Evolutionary conservation across 106 monocot species (phyloP), one percentile per base, ranked within the genome.

Genomic region (Ottelia alismoides): DNA sequence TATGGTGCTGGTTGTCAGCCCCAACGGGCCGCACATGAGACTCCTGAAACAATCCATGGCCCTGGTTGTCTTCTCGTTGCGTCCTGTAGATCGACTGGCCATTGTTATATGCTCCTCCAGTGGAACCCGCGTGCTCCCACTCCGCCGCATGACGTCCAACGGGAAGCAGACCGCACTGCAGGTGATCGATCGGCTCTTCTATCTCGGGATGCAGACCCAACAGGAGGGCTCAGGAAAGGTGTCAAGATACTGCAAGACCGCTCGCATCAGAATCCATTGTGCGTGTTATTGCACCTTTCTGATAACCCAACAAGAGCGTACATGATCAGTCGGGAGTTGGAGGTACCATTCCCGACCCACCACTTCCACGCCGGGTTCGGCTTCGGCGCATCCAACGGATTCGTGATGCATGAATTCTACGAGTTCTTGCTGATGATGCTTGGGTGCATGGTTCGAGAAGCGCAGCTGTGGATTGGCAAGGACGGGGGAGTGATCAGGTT

Each of bases 321-420:
- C 27, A n/a, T n/a, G n/a, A 21, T 47, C 20, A 53, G 55, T 32
- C 10, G 51, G 31, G 62, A 71, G 6, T 26, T 55, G 16, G 63
- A 61, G 26, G 23, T 63, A 1, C 65, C 61, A 0, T 28, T 83
- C 21, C 66, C 69, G 18, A 48, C 87, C 6, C 77, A 88, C 49
- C 60, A 63, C 45, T 88, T 88, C 47, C 75, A 81, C 21, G 60
- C 88, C 16, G 87, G 87, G 0, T 77, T 79, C 31, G 87, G 84
- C 2, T 83, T 75, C 4, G 83, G 87, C 9, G 61, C 49, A 20
- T 76, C 77, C 0, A 77, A 65, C 16, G 92, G 83, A 46, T 75
- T 80, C 22, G 72, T 94, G 27, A 94, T 94, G 92, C 87, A 87
- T 9, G 87, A 87, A 57, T 93, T 93, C 25, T 78, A 88, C 57